Conservation (phyloP, 495 filamentous ascomycete genomes). For the Schizothecium vesticola region DNA sequence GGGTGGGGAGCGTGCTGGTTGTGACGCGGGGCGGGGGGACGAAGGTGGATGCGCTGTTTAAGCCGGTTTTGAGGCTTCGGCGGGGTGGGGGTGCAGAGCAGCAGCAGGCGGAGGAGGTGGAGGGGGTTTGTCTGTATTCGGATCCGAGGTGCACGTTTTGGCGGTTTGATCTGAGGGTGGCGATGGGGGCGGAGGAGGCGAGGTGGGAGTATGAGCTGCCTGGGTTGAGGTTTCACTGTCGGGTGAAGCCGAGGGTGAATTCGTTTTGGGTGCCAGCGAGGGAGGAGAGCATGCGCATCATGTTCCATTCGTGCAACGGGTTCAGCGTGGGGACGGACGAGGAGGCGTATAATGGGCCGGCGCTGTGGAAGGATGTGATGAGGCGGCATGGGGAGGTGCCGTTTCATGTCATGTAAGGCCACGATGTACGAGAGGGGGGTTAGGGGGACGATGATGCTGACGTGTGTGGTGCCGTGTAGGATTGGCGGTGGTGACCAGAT, state of each 20-base stretch:
- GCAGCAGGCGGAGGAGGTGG: slow-evolving; percentile 13
- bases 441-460: background rate
- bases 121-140: slow-evolving; percentile 67
- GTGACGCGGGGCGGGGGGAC: slow-evolving; percentile 63
- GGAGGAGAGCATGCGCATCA: slow-evolving; percentile 83
- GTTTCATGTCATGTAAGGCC: slow-evolving; percentile 73
- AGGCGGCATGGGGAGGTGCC: slow-evolving; percentile 63
- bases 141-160: slow-evolving; percentile 75
- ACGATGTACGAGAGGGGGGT: no score
- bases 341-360: slow-evolving; percentile 73
- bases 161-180: slow-evolving; percentile 63
- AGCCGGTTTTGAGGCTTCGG: slow-evolving; percentile 31
- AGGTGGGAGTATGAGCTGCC: slow-evolving; percentile 57
- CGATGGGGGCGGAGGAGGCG: slow-evolving; percentile 48
- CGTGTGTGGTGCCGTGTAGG: slow-evolving; percentile 29
- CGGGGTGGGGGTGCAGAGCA: slow-evolving; percentile 6
- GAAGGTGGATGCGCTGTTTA: slow-evolving; percentile 22
- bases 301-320: slow-evolving; percentile 96
- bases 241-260: slow-evolving; percentile 43
- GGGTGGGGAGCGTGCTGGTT: slow-evolving; percentile 80
- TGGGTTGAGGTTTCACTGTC: slow-evolving; percentile 39
- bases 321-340: slow-evolving; percentile 92
- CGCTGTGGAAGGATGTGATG: slow-evolving; percentile 87
- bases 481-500: slow-evolving; percentile 94
- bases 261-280: slow-evolving; percentile 71